phyloP scores from a whole-genome alignment of 768 basidiomycete genomes.

The Amyloporia xantha region DNA sequence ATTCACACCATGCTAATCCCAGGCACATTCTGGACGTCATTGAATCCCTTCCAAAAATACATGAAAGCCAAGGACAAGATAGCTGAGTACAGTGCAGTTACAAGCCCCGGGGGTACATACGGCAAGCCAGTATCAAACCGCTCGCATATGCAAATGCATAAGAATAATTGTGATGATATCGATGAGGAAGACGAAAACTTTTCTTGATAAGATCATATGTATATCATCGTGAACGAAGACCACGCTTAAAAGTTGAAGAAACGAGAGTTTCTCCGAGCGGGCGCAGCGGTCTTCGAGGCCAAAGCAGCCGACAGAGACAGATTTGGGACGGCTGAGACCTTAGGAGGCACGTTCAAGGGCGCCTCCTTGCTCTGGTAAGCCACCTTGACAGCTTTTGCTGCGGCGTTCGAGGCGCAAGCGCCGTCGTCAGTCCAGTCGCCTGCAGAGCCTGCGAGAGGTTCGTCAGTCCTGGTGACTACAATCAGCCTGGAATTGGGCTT shows the following conservation, averaged over 20 bases:
- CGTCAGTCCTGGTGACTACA: no score
- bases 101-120: neutral
- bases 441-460: slow-evolving; percentile 11
- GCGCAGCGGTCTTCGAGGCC: neutral
- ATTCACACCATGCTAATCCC: no score
- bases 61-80: neutral
- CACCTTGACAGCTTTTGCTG: neutral
- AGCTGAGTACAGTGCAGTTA: neutral
- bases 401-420: slow-evolving; percentile 10
- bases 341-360: slow-evolving; percentile 1
- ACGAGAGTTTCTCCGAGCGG: slow-evolving; percentile 1
- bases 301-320: slow-evolving; percentile 1
- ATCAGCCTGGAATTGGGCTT: no score
- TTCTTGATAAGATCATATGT: no score
- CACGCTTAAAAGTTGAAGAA: slow-evolving; percentile 1
- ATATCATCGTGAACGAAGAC: neutral
- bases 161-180: neutral
- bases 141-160: neutral
- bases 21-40: neutral
- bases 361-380: slow-evolving; percentile 4
- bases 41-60: neutral
- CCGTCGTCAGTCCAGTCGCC: slow-evolving; percentile 23
- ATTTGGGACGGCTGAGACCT: slow-evolving; percentile 2
- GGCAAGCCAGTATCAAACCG: neutral
- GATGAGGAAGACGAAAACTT: no score